Evolutionary conservation across 1,139 yeast species (phyloP).

Genomic region (Diutina sp.): DNA sequence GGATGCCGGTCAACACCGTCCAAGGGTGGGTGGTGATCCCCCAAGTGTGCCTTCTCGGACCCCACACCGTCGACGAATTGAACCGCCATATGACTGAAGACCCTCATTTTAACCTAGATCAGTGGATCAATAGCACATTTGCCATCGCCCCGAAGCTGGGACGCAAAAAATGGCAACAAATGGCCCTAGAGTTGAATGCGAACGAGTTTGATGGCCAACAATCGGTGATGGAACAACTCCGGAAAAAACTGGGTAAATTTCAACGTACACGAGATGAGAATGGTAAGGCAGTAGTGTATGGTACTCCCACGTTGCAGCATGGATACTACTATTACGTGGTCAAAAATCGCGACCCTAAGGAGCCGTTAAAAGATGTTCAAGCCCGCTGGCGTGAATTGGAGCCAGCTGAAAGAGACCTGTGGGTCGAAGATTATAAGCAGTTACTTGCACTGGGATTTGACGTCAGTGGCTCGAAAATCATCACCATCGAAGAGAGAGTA

Average conservation of each 20-base stretch:
- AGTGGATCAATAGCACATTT: background rate
- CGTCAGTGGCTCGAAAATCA: background rate
- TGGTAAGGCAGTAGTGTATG: background rate
- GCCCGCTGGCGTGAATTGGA: background rate
- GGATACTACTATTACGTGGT: background rate
- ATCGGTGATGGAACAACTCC: background rate
- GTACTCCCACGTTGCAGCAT: background rate
- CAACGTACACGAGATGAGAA: background rate
- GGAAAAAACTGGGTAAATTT: background rate
- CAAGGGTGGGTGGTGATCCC: background rate
- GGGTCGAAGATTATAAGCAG: background rate
- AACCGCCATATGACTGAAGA: background rate
- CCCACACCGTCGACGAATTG: background rate
- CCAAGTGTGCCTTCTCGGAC: background rate
- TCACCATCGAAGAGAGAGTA: background rate
- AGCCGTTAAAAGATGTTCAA: background rate
- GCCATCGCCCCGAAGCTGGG: constrained; percentile 1
- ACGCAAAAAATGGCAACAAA: background rate
- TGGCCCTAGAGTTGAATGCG: background rate
- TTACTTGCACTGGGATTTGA: background rate
- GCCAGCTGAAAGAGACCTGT: background rate
- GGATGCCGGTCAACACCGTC: background rate
- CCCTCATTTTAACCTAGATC: background rate
- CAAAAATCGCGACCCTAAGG: background rate
- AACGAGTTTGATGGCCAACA: background rate